Percentiles rank a stretch among this genome's conserved stretches.
Conservation (phyloP, 176 grass and related monocot species). For the Aegilops longissima region DNA sequence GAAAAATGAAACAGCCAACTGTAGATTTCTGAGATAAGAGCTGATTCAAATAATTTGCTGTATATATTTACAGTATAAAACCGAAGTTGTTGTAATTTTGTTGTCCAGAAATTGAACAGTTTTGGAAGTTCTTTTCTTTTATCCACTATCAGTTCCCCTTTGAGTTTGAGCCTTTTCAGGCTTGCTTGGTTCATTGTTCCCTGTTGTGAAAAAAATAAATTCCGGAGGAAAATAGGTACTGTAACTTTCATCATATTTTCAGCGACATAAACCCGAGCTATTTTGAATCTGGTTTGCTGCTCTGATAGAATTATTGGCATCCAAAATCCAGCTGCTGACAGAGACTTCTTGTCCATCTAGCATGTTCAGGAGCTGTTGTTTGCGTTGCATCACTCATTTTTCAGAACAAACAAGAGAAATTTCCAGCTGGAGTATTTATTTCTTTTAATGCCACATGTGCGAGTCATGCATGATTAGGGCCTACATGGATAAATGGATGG, state of each 20-base stretch:
- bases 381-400: not conserved
- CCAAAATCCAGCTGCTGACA: not conserved
- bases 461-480: not conserved
- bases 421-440: not conserved
- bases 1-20: no score
- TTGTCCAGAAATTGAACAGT: slow-evolving; percentile 17
- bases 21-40: not conserved
- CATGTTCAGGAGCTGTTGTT: not conserved
- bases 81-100: not conserved
- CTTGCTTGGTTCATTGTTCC: not conserved
- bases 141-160: not conserved
- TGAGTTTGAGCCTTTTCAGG: not conserved
- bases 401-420: not conserved
- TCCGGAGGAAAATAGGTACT: not conserved
- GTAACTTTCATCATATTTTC: not conserved
- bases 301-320: not conserved
- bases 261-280: not conserved
- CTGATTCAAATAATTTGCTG: not conserved
- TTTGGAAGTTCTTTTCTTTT: not conserved
- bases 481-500: not conserved
- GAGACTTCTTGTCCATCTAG: not conserved
- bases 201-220: not conserved
- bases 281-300: not conserved
- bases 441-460: not conserved
- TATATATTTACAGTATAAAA: no score